Percentiles rank a stretch among this genome's conserved stretches.
Conservation (phyloP, 352 stramenopile genomes). For the Pythium sp. region DNA sequence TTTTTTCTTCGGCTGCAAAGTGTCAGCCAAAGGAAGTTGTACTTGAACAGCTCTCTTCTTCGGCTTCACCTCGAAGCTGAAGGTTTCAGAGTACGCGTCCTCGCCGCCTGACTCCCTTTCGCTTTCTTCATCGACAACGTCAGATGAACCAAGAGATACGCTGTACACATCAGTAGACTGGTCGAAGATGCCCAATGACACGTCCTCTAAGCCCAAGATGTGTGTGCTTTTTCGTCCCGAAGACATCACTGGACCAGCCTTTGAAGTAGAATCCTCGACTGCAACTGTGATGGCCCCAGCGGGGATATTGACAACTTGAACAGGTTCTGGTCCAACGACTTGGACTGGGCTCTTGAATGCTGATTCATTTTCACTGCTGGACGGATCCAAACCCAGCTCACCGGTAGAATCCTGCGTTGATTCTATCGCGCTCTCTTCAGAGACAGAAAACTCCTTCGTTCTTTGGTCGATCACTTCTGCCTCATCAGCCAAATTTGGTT, state of each 20-base stretch:
- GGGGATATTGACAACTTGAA: not conserved
- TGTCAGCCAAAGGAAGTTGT: not conserved
- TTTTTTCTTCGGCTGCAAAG: not conserved
- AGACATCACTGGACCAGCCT: not conserved
- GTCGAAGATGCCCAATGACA: conserved; percentile 10
- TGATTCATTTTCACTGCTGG: not conserved
- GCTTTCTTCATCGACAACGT: conserved; percentile 7
- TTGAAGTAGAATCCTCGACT: not conserved
- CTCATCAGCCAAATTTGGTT: not conserved
- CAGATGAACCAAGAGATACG: not conserved
- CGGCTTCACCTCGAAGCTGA: conserved; percentile 62
- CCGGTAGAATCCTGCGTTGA: not conserved
- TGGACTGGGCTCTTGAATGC: not conserved
- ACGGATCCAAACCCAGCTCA: not conserved
- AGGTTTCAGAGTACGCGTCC: conserved; percentile 16
- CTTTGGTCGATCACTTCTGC: not conserved
- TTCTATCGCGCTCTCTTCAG: not conserved
- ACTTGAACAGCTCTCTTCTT: conserved; percentile 16
- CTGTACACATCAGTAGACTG: conserved; percentile 11
- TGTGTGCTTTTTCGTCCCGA: not conserved
- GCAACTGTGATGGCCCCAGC: not conserved
- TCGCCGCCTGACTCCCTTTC: conserved; percentile 14
- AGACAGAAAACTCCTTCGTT: not conserved
- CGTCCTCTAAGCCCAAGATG: not conserved
- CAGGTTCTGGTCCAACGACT: not conserved